Evolutionary conservation across 805 yeast genomes (phyloP), one percentile per base, ranked within the genome.

Genomic region (Hanseniaspora thailandica): DNA sequence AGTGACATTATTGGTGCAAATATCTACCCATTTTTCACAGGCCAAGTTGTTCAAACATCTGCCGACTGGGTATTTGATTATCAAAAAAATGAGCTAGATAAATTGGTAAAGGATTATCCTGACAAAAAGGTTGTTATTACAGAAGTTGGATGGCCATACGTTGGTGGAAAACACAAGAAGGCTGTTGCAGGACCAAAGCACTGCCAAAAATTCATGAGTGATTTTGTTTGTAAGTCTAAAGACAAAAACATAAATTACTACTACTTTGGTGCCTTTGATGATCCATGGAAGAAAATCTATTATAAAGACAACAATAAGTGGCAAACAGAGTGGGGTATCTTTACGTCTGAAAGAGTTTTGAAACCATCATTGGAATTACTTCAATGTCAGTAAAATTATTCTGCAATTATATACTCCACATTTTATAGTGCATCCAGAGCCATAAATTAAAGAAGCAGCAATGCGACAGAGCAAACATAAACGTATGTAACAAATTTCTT

Each of bases 401-500:
- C n/a, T 25, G 10, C 6, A 30, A 8, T 45, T 20, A 31, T 45
- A 23, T 30, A 45, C 12, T 15, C 34, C 46, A 43, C 52, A 50
- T 43, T 35, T 43, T 50, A 28, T 34, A 17, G 12, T 35, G 33
- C 5, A 50, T 9, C 96, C 96, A 93, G n/a, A 87, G 57, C 81
- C 88, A 89, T 60, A 86, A 86, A 45, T 84, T 61, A 0, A 69
- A 63, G 60, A 89, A 90, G 55, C 88, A 85, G 0, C 76, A 83
- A 62, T 86, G 88, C 0, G 93, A 83, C 3, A 88, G 61, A 0
- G 81, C 61, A 40, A 83, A 79, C 62, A 93, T 93, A 3, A 79
- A 75, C 23, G 90, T 73, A 0, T 86, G 86, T 89, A 93, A 86
- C 5, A 93, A 59, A 65, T 93, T 97, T 1, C 97, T 96, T 57